These are phyloP conservation scores for Prosopis cineraria DNA, from an alignment of 306 rosid species.

Conservation along the genomic window DNA sequence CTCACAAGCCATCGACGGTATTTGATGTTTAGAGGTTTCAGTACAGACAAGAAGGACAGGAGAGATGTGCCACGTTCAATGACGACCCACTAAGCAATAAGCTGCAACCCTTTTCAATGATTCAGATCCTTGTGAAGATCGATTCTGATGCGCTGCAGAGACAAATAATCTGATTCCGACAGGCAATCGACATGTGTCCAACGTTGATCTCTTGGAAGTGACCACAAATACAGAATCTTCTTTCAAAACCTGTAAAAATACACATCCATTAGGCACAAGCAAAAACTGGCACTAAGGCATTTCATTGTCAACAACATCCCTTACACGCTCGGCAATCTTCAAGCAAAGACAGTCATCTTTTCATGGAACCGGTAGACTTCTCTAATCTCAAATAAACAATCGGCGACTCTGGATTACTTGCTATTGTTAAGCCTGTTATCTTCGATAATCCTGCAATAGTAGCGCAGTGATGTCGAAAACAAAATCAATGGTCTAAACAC, in stretches of 20 bases:
- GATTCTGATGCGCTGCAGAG: slow-evolving; percentile 79
- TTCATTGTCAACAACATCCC: slow-evolving; percentile 10
- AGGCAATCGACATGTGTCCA: slow-evolving; percentile 83
- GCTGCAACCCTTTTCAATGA: slow-evolving; percentile 74
- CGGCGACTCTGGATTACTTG: slow-evolving; percentile 86
- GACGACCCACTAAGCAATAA: slow-evolving; percentile 52
- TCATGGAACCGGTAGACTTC: slow-evolving; percentile 68
- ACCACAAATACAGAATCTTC: slow-evolving; percentile 75
- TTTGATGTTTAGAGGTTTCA: slow-evolving; percentile 15
- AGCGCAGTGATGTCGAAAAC: too few species aligned
- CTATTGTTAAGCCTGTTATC: slow-evolving; percentile 58
- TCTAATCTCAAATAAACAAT: slow-evolving; percentile 76
- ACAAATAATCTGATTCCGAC: slow-evolving; percentile 80
- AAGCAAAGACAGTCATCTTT: slow-evolving; percentile 65
- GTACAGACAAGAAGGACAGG: slow-evolving; percentile 10
- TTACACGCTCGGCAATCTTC: slow-evolving; percentile 70
- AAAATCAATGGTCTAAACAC: too few species aligned
- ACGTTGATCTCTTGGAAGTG: slow-evolving; percentile 72
- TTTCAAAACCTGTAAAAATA: slow-evolving; percentile 61
- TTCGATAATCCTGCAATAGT: slow-evolving; percentile 68
- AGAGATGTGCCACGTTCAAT: slow-evolving; percentile 36
- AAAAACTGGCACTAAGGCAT: slow-evolving; percentile 25
- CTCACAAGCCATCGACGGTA: slow-evolving; percentile 32
- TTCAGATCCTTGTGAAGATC: slow-evolving; percentile 74
- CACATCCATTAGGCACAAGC: slow-evolving; percentile 22